phyloP scores from a whole-genome alignment of 495 filamentous ascomycete genomes.

The Aspergillus steynii region DNA sequence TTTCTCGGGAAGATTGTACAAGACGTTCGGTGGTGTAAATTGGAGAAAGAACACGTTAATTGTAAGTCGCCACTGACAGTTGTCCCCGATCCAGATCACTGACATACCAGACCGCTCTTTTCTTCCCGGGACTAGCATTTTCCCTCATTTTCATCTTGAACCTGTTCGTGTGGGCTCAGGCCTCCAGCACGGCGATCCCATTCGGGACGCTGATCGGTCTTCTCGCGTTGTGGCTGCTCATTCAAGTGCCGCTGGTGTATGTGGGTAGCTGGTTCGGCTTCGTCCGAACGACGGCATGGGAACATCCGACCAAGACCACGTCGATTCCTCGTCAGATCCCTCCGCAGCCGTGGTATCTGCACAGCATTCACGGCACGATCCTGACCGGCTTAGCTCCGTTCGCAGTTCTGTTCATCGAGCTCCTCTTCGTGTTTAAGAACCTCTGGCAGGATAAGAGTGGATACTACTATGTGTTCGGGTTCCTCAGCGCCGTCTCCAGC shows the following conservation, averaged over 20 bases:
- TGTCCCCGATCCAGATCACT: slow-evolving; percentile 12
- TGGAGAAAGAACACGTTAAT: slow-evolving; percentile 83
- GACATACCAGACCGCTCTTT: slow-evolving; percentile 62
- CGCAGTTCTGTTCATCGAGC: slow-evolving; percentile 90
- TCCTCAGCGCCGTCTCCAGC: slow-evolving; percentile 71
- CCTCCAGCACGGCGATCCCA: slow-evolving; percentile 86
- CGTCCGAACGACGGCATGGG: slow-evolving; percentile 66
- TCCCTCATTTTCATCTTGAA: slow-evolving; percentile 80
- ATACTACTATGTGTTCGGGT: slow-evolving; percentile 95
- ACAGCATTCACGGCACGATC: slow-evolving; percentile 59
- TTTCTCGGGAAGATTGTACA: slow-evolving; percentile 81
- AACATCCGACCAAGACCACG: slow-evolving; percentile 84
- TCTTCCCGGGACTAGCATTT: slow-evolving; percentile 85
- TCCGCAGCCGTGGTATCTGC: slow-evolving; percentile 76
- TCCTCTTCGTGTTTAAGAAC: slow-evolving; percentile 89
- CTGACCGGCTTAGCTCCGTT: slow-evolving; percentile 86
- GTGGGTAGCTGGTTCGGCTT: slow-evolving; percentile 81
- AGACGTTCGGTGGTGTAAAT: slow-evolving; percentile 78
- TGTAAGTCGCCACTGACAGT: slow-evolving; percentile 28
- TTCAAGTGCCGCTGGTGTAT: slow-evolving; percentile 89
- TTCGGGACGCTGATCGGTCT: slow-evolving; percentile 82
- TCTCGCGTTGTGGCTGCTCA: slow-evolving; percentile 79
- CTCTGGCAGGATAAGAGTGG: slow-evolving; percentile 92
- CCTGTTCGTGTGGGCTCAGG: slow-evolving; percentile 92
- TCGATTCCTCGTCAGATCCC: slow-evolving; percentile 75